Percentiles rank a stretch among this genome's conserved stretches.
These are phyloP conservation scores for Suhomyces bribrorum DNA, from an alignment of 1,139 yeast genomes.

Conservation along the genomic window DNA sequence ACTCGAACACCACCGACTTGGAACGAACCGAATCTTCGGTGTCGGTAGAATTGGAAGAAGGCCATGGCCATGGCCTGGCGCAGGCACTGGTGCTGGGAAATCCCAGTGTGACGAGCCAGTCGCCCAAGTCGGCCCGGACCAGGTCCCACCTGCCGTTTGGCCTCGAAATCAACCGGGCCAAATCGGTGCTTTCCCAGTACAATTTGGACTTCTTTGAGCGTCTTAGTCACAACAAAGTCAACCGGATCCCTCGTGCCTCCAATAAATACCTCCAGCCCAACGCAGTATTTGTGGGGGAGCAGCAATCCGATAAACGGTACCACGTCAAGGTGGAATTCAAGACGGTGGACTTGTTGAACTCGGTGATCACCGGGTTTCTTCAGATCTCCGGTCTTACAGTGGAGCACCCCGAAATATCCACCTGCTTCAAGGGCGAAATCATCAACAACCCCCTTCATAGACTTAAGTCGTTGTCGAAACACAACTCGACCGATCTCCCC, in stretches of 20 bases:
- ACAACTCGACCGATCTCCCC: conserved; percentile 31
- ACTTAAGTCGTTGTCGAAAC: conserved; percentile 23
- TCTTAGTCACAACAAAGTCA: not conserved
- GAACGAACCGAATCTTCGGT: not conserved
- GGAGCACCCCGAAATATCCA: conserved; percentile 73
- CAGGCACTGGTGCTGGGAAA: too few relatives aligned
- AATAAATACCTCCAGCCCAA: conserved; percentile 60
- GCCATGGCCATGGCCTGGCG: too few relatives aligned
- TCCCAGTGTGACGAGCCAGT: too few relatives aligned
- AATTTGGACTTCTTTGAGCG: conserved; percentile 1
- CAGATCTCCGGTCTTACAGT: conserved; percentile 80
- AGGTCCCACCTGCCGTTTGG: conserved; percentile 1
- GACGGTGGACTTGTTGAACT: conserved; percentile 62
- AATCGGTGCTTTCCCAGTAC: conserved; percentile 3
- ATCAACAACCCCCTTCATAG: conserved; percentile 55
- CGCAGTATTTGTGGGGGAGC: conserved; percentile 66
- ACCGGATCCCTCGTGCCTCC: conserved; percentile 15
- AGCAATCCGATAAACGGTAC: conserved; percentile 70
- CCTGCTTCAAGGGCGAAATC: conserved; percentile 86
- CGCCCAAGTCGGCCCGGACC: not conserved
- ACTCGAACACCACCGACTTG: conserved; percentile 2
- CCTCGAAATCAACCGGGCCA: conserved; percentile 2
- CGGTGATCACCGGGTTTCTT: conserved; percentile 72
- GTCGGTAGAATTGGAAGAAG: not conserved
- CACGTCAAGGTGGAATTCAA: conserved; percentile 73